Base-by-base conservation (phyloP, 2,329 filamentous ascomycete genomes). In the Penicillium sp. region DNA sequence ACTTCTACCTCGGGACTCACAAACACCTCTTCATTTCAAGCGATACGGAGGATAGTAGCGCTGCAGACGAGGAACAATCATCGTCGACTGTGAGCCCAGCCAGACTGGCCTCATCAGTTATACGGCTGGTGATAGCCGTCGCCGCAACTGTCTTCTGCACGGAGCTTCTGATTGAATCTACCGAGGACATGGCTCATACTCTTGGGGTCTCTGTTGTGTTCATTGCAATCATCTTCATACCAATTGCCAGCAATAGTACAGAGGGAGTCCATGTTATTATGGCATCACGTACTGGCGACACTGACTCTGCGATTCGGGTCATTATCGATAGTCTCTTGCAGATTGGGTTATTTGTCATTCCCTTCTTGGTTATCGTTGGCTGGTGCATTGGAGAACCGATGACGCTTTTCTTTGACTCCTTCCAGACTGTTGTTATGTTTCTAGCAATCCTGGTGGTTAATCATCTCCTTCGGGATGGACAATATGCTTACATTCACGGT, bases 261-360 rank as follows among this genome's bases (percentile, higher is more conserved):
- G 86, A 90, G 70, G 87, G 90, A 61, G 86, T 89, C 35, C 89
- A 87, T 0, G 87, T 88, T 19, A 84, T 88, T 16, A 84, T 89
- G 14, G 86, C 89, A 11, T 87, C 87, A 1, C 74, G 85, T 47
- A 84, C 87, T 67, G 82, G 89, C 73, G 90, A 76, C 62, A 76
- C 76, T 64, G 72, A 77, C 55, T 64, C 71, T 48, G 83, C 88
- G 35, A 87, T 90, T 78, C 84, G 85, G 41, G 86, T 90, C 43
- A 87, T 87, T 26, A 87, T 90, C 65, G 87, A 87, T 35, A 88
- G 84, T 43, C 87, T 85, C 66, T 86, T 90, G 65, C 87, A 90
- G 72, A 90, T 90, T 62, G 87, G 87, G 26, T 76, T 90, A 42
- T 82, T 89, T 35, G 86, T 90, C 35, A 90, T 87, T 1, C 87